Base-by-base conservation (phyloP, 495 filamentous ascomycete genomes). In the Penicillium desertorum region DNA sequence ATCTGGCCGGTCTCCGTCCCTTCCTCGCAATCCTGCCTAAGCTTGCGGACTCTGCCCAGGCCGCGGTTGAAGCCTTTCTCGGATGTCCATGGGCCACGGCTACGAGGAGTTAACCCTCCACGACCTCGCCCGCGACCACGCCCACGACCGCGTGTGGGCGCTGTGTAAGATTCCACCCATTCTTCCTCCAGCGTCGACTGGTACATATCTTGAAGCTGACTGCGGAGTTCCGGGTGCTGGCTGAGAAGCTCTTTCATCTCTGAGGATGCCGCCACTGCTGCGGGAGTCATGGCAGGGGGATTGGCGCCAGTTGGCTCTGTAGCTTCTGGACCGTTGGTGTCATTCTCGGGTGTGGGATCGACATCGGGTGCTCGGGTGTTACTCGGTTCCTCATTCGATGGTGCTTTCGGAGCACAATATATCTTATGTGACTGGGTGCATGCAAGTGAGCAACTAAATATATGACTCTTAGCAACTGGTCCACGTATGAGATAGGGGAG, bases 381-480 rank as follows among this genome's bases (percentile, higher is more conserved):
- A 39, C 63, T 77, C 30, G 72, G 62, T 60, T 82, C 65, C 45
- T 66, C 51, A 48, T 60, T 66, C 44, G 65, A 43, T 23, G 62
- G 61, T 14, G 63, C 58, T 59, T 75, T 76, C 16, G 75, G 73
- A 22, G 75, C 68, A 57, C 76, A 79, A 54, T 76, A 77, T 41
- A 77, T 76, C 63, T 79, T 86, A 73, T 91, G 88, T 27, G 77
- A 69, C 60, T 81, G 83, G 54, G 81, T 87, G 70, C 88, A 91
- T 23, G 79, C 71, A 45, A 89, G 76, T 1, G 87, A 90, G 62
- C 88, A 91, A 64, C 88, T 91, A 45, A 14, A 20, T 59, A 30
- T 45, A 58, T n/a, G 45, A 51, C 19, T 20, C 60, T 59, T 47
- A 58, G 56, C 32, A 19, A 51, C 36, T 39, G 34, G 37, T 37